A percentile compares a stretch with the other conserved stretches of the same genome.
Conservation (phyloP, 2,329 filamentous ascomycete genomes). For the Hymenoscyphus repandus region DNA sequence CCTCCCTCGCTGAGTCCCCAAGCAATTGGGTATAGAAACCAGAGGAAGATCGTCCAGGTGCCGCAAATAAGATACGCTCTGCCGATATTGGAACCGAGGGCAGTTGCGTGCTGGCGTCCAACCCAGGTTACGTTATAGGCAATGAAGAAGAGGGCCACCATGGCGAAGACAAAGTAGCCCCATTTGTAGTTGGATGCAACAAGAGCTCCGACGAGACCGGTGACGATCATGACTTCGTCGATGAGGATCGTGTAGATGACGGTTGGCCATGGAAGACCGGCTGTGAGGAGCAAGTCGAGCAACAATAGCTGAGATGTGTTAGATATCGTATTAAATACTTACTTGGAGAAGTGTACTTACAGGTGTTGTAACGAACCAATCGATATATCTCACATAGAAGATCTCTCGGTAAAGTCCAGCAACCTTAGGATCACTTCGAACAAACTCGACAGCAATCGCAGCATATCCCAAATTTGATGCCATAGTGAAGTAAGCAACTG, state of each 20-base stretch:
- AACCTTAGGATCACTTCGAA: slow-evolving; percentile 38
- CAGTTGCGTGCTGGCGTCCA: slow-evolving; percentile 49
- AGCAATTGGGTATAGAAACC: slow-evolving; percentile 60
- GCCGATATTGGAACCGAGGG: slow-evolving; percentile 48
- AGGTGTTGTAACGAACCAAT: slow-evolving; percentile 60
- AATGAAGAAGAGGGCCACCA: slow-evolving; percentile 52
- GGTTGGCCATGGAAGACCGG: slow-evolving; percentile 58
- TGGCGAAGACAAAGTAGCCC: slow-evolving; percentile 59
- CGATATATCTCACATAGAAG: slow-evolving; percentile 63
- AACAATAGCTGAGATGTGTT: slow-evolving; percentile 42
- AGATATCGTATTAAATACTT: not conserved
- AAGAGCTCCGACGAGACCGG: slow-evolving; percentile 60
- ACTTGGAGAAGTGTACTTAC: slow-evolving; percentile 15
- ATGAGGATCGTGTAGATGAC: slow-evolving; percentile 57
- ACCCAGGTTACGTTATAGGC: slow-evolving; percentile 53
- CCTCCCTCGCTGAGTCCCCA: slow-evolving; percentile 61
- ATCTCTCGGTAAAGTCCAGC: slow-evolving; percentile 52
- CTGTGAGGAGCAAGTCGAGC: slow-evolving; percentile 57
- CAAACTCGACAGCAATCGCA: slow-evolving; percentile 57
- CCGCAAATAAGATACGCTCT: slow-evolving; percentile 51
- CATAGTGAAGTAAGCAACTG: slow-evolving; percentile 63
- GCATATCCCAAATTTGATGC: slow-evolving; percentile 60
- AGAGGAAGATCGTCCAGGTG: slow-evolving; percentile 53
- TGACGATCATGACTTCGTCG: slow-evolving; percentile 63
- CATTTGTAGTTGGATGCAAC: slow-evolving; percentile 60